These are phyloP conservation scores for Microdochium bolleyi DNA, from an alignment of 2,329 filamentous ascomycete genomes.

Conservation along the genomic window DNA sequence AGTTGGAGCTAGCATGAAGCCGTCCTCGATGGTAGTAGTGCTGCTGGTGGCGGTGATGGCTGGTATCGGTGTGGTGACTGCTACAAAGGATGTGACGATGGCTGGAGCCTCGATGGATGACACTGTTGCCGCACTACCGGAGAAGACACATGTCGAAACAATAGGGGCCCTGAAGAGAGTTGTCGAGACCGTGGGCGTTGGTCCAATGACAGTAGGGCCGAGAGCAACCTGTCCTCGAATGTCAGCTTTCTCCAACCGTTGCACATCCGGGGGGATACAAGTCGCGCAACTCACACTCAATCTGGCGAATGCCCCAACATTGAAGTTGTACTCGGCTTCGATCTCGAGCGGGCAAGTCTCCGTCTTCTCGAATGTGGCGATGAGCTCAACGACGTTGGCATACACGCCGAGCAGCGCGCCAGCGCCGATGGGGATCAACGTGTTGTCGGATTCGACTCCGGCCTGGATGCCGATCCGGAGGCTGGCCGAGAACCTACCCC, in stretches of 20 bases:
- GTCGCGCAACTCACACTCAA: neutral
- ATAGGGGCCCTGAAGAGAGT: conserved; percentile 22
- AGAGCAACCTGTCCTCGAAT: conserved; percentile 15
- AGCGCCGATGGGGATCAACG: conserved; percentile 16
- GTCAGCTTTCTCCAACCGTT: neutral
- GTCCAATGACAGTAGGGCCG: conserved; percentile 21
- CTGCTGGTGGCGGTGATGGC: no score
- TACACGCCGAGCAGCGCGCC: conserved; percentile 32
- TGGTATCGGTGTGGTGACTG: neutral
- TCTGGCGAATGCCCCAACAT: conserved; percentile 15
- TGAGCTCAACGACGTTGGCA: conserved; percentile 42
- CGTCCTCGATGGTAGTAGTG: no score
- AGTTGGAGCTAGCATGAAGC: neutral
- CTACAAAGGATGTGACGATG: neutral
- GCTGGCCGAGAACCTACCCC: conserved; percentile 30
- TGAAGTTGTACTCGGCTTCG: conserved; percentile 18
- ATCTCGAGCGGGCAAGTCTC: conserved; percentile 17
- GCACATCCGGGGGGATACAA: neutral
- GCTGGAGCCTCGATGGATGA: neutral
- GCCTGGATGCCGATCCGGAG: conserved; percentile 36
- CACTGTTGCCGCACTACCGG: neutral
- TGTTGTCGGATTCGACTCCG: conserved; percentile 22
- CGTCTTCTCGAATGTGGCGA: conserved; percentile 20
- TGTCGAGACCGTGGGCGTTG: conserved; percentile 25
- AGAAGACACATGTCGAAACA: conserved; percentile 16